Conservation (phyloP, 2,329 filamentous ascomycete genomes). For the Ophiostoma novo-ulmi region DNA sequence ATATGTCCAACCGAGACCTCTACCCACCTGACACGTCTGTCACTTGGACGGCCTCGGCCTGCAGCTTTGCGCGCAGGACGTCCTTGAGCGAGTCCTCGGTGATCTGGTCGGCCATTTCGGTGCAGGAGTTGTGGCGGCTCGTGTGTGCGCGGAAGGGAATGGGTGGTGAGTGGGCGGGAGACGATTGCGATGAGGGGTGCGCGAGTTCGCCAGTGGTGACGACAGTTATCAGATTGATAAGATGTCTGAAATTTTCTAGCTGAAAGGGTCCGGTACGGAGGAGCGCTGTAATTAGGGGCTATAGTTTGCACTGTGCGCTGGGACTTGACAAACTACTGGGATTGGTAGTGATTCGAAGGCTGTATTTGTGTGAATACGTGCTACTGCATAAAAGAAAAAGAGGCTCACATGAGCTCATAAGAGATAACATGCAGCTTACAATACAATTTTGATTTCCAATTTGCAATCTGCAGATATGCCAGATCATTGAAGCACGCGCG, state of each 20-base stretch:
- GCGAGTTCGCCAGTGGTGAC: neutral
- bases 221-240: conserved; percentile 27
- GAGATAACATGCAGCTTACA: neutral
- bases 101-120: conserved; percentile 52
- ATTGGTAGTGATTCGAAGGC: too few relatives aligned
- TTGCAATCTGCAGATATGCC: neutral
- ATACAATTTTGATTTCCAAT: neutral
- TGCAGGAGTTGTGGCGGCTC: neutral
- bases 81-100: conserved; percentile 66
- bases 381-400: too few relatives aligned
- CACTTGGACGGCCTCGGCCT: conserved; percentile 76
- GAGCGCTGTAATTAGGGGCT: neutral
- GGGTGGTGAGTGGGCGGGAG: neutral
- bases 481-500: neutral
- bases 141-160: neutral
- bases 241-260: conserved; percentile 11
- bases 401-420: too few relatives aligned
- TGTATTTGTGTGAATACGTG: too few relatives aligned
- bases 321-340: neutral
- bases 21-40: conserved; percentile 83
- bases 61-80: conserved; percentile 64
- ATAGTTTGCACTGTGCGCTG: neutral
- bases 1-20: neutral
- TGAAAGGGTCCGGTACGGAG: neutral
- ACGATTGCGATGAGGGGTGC: neutral